phyloP scores from a whole-genome alignment of 768 basidiomycete species.

The Gymnopilus junonius region DNA sequence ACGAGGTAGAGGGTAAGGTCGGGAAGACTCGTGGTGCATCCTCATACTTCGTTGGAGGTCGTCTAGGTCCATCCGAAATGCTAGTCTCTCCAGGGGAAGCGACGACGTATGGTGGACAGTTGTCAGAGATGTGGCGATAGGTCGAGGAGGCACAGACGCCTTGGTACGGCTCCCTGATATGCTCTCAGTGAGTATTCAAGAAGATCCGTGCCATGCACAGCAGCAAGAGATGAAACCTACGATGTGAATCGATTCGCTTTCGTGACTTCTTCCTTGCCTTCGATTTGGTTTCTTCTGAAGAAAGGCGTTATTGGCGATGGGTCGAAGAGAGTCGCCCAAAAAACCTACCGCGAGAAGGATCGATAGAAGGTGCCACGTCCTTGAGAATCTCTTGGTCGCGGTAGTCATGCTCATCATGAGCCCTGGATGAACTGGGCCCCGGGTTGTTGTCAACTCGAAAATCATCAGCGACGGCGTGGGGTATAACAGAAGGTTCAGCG shows the following conservation, averaged over 20 bases:
- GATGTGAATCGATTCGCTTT: neutral
- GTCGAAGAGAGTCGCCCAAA: neutral
- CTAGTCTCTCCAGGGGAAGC: neutral
- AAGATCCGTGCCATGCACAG: no score
- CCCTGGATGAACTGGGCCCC: neutral
- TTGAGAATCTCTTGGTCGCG: neutral
- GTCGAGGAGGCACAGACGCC: neutral
- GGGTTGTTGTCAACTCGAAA: neutral
- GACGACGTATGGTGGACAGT: neutral
- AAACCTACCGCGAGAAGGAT: neutral
- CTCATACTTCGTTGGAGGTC: neutral
- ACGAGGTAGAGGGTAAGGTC: neutral
- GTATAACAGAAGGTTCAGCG: neutral
- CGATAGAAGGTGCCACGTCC: neutral
- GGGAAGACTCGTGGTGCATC: neutral
- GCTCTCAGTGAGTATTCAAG: no score
- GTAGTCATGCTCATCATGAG: neutral
- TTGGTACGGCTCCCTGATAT: neutral
- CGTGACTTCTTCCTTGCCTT: neutral
- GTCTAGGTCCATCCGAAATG: neutral
- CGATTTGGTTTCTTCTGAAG: neutral
- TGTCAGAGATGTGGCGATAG: neutral
- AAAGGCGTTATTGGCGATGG: no score
- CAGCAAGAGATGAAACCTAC: neutral
- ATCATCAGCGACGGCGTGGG: neutral